These are phyloP conservation scores for Nothopassalora personata DNA, from an alignment of 2,329 filamentous ascomycete species.

Conservation along the genomic window DNA sequence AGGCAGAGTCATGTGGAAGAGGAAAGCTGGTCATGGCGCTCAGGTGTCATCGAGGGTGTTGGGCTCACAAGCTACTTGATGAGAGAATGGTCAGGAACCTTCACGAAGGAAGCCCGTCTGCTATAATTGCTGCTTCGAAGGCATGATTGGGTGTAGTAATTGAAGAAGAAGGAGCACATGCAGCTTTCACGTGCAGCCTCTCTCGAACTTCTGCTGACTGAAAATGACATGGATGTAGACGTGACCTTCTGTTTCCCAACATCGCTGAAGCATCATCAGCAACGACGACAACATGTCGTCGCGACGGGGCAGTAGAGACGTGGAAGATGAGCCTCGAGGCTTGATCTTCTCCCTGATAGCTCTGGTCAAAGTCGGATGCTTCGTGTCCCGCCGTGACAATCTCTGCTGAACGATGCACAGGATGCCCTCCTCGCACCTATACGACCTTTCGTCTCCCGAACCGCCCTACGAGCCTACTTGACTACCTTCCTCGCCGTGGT, in stretches of 20 bases:
- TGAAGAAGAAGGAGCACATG: neutral
- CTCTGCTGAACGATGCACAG: constrained; percentile 14
- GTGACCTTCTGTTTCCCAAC: neutral
- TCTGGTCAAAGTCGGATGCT: neutral
- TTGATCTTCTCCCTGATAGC: constrained; percentile 7
- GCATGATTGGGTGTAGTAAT: neutral
- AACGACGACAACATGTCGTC: neutral
- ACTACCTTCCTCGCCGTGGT: constrained; percentile 51
- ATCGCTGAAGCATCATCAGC: neutral
- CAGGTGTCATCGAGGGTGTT: no score
- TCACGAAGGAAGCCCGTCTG: neutral
- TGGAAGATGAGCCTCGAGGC: constrained; percentile 9
- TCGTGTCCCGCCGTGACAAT: neutral
- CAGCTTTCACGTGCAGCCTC: neutral
- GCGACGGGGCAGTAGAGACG: neutral
- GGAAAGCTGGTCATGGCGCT: neutral
- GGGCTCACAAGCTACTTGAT: no score
- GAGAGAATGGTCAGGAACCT: no score
- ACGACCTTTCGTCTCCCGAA: constrained; percentile 53
- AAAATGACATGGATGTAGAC: neutral
- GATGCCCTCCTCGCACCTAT: constrained; percentile 48
- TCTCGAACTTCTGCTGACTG: neutral
- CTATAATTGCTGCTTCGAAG: neutral
- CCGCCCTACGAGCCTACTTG: constrained; percentile 60
- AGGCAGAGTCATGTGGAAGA: constrained; percentile 5